These are phyloP conservation scores for Peronosclerospora sorghi DNA, from an alignment of 352 stramenopile species.

Conservation along the genomic window DNA sequence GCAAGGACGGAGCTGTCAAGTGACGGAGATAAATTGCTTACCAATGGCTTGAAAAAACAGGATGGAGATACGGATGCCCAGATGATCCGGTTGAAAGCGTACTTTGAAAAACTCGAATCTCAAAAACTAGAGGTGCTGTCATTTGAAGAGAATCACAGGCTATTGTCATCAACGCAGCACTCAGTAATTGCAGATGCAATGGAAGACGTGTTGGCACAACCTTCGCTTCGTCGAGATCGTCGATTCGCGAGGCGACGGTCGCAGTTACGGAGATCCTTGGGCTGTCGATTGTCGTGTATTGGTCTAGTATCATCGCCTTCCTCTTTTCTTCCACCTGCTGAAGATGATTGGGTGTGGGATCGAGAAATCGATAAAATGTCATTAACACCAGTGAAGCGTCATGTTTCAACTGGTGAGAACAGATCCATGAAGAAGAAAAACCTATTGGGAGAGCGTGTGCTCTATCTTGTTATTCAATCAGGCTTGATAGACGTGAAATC, in stretches of 20 bases:
- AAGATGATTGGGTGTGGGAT: slow-evolving; percentile 44
- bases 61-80: slow-evolving; percentile 13
- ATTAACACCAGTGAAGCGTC: slow-evolving; percentile 24
- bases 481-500: slow-evolving; percentile 22
- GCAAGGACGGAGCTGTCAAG: neutral
- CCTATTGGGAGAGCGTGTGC: slow-evolving; percentile 21
- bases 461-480: slow-evolving; percentile 35
- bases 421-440: slow-evolving; percentile 12
- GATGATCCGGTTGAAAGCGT: slow-evolving; percentile 35
- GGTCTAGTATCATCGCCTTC: slow-evolving; percentile 12
- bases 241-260: slow-evolving; percentile 50
- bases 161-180: slow-evolving; percentile 53
- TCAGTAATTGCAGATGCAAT: slow-evolving; percentile 65
- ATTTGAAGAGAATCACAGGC: slow-evolving; percentile 39
- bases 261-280: slow-evolving; percentile 44
- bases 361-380: slow-evolving; percentile 35
- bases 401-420: slow-evolving; percentile 10
- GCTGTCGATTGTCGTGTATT: slow-evolving; percentile 36
- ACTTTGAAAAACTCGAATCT: slow-evolving; percentile 39
- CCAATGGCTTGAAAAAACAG: slow-evolving; percentile 6
- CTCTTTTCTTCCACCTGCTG: slow-evolving; percentile 21
- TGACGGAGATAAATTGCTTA: neutral
- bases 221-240: slow-evolving; percentile 47
- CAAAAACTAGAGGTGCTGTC: slow-evolving; percentile 56
- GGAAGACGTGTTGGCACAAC: slow-evolving; percentile 53